Evolutionary conservation across 345 rosid species (phyloP), one percentile per base, ranked within the genome.

Genomic region (Carallia brachiata): DNA sequence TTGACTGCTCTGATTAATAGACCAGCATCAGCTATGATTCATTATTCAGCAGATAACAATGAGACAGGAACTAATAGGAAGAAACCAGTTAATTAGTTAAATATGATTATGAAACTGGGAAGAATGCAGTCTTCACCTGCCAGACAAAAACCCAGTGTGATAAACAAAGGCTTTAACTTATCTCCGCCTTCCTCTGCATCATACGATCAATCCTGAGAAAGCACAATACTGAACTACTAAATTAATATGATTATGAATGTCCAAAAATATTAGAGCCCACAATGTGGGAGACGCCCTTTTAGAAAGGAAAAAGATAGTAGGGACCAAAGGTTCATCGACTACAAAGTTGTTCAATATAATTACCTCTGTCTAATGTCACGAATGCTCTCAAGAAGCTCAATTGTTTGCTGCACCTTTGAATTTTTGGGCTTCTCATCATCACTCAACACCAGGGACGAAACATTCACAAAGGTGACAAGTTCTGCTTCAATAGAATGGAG

Each of bases 401-500:
- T 13, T 8, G 83, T 77, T 61, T 88, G 93, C 62, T 87, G 87
- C 77, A 90, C 82, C 70, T 82, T 85, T 6, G 72, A 68, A 76
- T 85, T 88, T 65, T 77, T 75, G 47, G 85, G 87, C 78, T 75
- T 81, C 71, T 82, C 85, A 59, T 77, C 80, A 69, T 74, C 70
- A 71, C 78, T 81, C 64, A 86, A 79, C 23, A 84, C 74, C 67
- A 85, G 72, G 19, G 88, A 67, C 0, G 92, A 86, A 70, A 85
- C 87, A 78, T 81, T 90, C 68, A 87, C 67, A 66, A 91, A 54
- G 27, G 87, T 80, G 55, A 80, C 84, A 67, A 93, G 88, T 74
- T 90, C 93, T 63, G 79, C 79, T 77, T 90, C 96, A 47, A 93
- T 78, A 70, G 75, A 80, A 54, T 75, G 68, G 34, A 93, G 91